Percentiles rank a stretch among this genome's conserved stretches.
These are phyloP conservation scores for Geranium brycei DNA, from an alignment of 345 rosid species.

Conservation along the genomic window DNA sequence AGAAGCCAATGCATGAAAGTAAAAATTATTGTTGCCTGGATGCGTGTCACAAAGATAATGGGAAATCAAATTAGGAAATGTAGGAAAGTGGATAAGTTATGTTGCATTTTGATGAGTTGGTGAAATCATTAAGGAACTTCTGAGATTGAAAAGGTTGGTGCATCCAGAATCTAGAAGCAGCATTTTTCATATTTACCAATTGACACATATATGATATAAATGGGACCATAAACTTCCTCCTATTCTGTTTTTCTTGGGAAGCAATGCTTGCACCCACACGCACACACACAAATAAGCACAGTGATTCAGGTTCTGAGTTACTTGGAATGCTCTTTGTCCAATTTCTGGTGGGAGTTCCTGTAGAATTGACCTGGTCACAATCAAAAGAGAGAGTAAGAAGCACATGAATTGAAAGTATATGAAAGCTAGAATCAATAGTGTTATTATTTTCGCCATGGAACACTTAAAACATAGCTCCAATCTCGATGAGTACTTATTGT, in stretches of 20 bases:
- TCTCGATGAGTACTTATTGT: no score
- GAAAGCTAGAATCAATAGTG: not conserved
- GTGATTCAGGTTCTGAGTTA: not conserved
- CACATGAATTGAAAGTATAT: no score
- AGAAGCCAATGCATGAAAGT: not conserved
- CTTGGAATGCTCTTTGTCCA: not conserved
- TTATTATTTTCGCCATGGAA: no score
- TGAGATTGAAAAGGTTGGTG: not conserved
- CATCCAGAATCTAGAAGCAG: not conserved
- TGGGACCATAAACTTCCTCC: not conserved
- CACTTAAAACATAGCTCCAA: no score
- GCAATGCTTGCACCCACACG: not conserved
- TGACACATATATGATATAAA: not conserved
- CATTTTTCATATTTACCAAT: not conserved
- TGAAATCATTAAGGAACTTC: not conserved
- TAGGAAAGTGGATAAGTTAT: no score
- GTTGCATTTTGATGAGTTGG: no score
- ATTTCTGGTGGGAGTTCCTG: no score
- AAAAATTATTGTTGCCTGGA: not conserved
- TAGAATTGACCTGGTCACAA: not conserved
- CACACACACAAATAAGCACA: not conserved
- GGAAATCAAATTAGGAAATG: not conserved
- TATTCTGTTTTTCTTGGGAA: not conserved
- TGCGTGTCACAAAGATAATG: not conserved
- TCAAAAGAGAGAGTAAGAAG: not conserved